A percentile compares a stretch with the other conserved stretches of the same genome.
Conservation (phyloP, 257 asterid species). For the Ehretia macrophylla region DNA sequence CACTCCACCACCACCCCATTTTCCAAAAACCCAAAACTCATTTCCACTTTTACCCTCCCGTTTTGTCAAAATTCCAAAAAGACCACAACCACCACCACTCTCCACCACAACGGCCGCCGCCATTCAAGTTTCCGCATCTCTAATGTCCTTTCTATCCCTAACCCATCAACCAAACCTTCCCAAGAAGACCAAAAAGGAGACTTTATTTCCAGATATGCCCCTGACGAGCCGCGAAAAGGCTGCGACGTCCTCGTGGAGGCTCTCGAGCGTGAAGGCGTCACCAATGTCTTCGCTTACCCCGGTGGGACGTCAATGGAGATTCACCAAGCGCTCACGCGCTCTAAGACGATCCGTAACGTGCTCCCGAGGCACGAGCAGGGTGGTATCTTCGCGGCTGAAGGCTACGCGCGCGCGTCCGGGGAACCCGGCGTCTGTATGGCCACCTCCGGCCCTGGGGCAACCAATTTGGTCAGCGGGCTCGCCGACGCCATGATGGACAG, state of each 20-base stretch:
- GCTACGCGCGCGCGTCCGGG: not conserved
- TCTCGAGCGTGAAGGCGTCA: not conserved
- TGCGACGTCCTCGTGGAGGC: not conserved
- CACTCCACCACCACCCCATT: no score
- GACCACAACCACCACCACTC: no score
- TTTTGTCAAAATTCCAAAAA: no score
- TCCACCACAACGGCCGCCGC: no score
- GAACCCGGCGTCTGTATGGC: not conserved
- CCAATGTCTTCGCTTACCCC: not conserved
- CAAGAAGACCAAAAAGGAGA: no score
- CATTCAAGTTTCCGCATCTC: no score
- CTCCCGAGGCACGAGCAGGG: slow-evolving; percentile 1
- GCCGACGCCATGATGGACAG: slow-evolving; percentile 2
- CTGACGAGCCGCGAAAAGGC: not conserved
- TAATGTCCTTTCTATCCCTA: no score
- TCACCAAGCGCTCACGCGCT: not conserved
- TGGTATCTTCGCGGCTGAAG: not conserved
- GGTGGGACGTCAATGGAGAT: not conserved
- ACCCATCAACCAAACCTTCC: no score
- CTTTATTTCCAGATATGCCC: not conserved
- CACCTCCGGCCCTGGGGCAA: not conserved
- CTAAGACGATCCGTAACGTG: not conserved
- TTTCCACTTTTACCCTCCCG: no score
- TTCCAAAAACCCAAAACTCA: no score
- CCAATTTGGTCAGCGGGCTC: not conserved